Evolutionary conservation across 2,329 filamentous ascomycete genomes (phyloP).

Genomic region (Botrytis pseudocinerea): DNA sequence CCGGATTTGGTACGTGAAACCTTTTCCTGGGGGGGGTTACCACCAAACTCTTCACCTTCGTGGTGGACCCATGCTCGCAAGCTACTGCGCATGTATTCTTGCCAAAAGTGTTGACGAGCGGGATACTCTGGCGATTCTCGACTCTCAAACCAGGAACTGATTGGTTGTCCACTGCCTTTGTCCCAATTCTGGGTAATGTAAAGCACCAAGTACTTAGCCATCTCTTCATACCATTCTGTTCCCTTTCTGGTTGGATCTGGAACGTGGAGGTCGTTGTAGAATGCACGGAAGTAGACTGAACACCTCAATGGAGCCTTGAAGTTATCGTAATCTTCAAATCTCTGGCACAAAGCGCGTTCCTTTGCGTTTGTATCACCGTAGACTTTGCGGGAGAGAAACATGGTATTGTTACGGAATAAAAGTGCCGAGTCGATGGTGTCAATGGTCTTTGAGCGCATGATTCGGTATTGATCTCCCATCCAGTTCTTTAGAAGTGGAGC

Average conservation of each 20-base stretch:
- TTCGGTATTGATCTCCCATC: neutral
- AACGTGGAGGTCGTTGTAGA: neutral
- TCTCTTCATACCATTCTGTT: neutral
- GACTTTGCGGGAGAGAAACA: neutral
- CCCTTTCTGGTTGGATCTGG: neutral
- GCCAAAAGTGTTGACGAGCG: neutral
- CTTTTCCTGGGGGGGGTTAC: neutral
- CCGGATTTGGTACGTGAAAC: neutral
- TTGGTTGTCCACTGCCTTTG: too few relatives aligned
- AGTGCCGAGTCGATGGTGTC: neutral
- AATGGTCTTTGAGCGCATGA: neutral
- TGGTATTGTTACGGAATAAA: neutral
- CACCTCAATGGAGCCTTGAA: neutral
- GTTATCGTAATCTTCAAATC: neutral
- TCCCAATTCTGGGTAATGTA: neutral
- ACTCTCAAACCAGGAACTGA: neutral
- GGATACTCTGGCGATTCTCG: neutral
- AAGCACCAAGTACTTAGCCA: neutral
- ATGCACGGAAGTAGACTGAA: rapidly evolving
- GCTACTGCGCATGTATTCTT: neutral
- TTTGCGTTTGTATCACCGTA: neutral
- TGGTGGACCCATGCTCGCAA: neutral
- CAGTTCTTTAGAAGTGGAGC: neutral
- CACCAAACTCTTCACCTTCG: neutral
- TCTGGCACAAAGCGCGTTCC: neutral